Evolutionary conservation across 1,139 yeast genomes (phyloP).

Genomic region (Suhomyces wounanorum): DNA sequence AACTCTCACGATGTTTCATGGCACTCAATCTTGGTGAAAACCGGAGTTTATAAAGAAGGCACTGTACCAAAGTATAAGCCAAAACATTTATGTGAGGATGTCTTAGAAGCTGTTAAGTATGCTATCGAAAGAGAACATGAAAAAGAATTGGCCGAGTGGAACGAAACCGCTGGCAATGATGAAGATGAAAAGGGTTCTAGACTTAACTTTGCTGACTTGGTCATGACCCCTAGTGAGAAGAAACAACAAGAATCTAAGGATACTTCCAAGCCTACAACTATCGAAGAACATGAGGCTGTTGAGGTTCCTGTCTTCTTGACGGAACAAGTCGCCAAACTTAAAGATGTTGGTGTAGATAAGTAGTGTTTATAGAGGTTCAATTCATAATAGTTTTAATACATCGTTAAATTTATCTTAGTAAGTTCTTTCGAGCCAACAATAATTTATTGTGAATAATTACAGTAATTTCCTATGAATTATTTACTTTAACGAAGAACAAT

Average conservation of each 20-base stretch:
- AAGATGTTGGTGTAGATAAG: conserved; percentile 33
- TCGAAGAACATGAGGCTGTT: conserved; percentile 40
- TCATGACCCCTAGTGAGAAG: conserved; percentile 50
- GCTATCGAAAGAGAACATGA: conserved; percentile 81
- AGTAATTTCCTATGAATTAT: too few species aligned
- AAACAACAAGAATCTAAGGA: conserved; percentile 14
- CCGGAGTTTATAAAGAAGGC: conserved; percentile 84
- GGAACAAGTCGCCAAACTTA: conserved; percentile 42
- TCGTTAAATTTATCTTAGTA: background rate
- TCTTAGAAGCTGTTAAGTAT: conserved; percentile 76
- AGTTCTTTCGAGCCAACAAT: too few species aligned
- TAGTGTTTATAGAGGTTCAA: conserved; percentile 9
- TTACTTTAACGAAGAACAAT: background rate
- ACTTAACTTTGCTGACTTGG: conserved; percentile 49
- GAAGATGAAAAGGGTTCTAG: conserved; percentile 34
- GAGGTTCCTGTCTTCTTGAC: conserved; percentile 46
- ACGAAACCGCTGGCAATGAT: conserved; percentile 47
- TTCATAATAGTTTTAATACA: conserved; percentile 2
- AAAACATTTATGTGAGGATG: conserved; percentile 69
- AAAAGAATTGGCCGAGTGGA: conserved; percentile 73
- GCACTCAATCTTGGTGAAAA: conserved; percentile 81
- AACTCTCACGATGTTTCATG: conserved; percentile 82
- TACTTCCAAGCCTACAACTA: conserved; percentile 10
- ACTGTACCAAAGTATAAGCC: conserved; percentile 78
- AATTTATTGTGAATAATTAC: too few species aligned